A percentile compares a stretch with the other conserved stretches of the same genome.
Conservation (phyloP, 768 basidiomycete genomes). For the Leccinum subtestaceum region DNA sequence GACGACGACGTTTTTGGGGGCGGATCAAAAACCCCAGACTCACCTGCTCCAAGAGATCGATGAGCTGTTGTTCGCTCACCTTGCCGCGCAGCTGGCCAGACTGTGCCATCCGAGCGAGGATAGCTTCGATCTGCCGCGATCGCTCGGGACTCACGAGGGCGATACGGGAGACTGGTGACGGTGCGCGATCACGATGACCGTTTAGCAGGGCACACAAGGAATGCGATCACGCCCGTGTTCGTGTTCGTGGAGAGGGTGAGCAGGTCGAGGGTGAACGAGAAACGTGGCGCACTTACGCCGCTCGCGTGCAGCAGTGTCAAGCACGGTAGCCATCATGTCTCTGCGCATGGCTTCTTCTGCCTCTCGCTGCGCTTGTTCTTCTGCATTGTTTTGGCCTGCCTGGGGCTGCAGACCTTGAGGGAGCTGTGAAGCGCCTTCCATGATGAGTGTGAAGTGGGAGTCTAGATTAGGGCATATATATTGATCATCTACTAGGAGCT, state of each 20-base stretch:
- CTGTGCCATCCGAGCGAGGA: constrained; percentile 81
- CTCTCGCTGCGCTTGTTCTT: constrained; percentile 52
- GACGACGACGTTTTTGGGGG: no score
- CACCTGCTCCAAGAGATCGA: constrained; percentile 85
- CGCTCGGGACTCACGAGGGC: constrained; percentile 81
- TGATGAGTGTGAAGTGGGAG: constrained; percentile 7
- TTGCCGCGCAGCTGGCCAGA: constrained; percentile 74
- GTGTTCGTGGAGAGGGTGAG: neutral
- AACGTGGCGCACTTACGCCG: constrained; percentile 49
- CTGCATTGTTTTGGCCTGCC: constrained; percentile 46
- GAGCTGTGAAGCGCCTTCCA: constrained; percentile 27
- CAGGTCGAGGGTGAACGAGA: neutral
- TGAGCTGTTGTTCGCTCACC: constrained; percentile 78
- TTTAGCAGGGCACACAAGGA: neutral
- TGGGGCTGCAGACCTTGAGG: constrained; percentile 31
- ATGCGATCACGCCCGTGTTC: neutral
- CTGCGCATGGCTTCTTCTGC: constrained; percentile 76
- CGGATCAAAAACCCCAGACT: neutral
- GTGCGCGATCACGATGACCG: neutral
- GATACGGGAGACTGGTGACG: constrained; percentile 72
- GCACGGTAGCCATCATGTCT: constrained; percentile 73
- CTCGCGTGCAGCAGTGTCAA: constrained; percentile 78
- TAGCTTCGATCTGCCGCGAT: constrained; percentile 74
- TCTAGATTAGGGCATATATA: constrained; percentile 3
- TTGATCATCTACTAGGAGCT: neutral